Percentiles rank a stretch among this genome's conserved stretches.
Evolutionary conservation across 2,329 filamentous ascomycete species (phyloP).

Genomic region (Verticillium alfalfae): DNA sequence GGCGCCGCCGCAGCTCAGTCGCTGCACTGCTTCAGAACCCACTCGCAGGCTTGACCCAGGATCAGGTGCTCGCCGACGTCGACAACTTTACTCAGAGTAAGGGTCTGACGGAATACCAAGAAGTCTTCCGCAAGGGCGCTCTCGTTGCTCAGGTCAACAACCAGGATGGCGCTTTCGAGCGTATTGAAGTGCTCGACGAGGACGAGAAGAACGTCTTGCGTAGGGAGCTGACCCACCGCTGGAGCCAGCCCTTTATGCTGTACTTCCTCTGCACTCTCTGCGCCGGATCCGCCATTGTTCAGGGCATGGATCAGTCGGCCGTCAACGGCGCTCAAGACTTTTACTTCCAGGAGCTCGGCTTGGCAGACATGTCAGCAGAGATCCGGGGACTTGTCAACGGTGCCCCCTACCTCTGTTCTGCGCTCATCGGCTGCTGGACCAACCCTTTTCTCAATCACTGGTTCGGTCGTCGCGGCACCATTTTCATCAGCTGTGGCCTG

Average conservation of each 20-base stretch:
- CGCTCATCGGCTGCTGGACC: slow-evolving; percentile 26
- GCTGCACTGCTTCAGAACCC: slow-evolving; percentile 24
- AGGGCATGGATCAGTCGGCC: slow-evolving; percentile 62
- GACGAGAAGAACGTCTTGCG: slow-evolving; percentile 21
- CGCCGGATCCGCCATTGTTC: slow-evolving; percentile 48
- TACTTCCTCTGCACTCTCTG: slow-evolving; percentile 29
- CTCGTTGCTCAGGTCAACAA: slow-evolving; percentile 43
- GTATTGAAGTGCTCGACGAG: slow-evolving; percentile 17
- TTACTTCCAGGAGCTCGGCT: slow-evolving; percentile 28
- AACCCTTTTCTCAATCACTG: slow-evolving; percentile 47
- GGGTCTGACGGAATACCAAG: slow-evolving; percentile 25
- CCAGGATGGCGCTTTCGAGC: slow-evolving; percentile 19
- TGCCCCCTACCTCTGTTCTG: slow-evolving; percentile 49
- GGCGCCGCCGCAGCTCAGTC: slow-evolving; percentile 10
- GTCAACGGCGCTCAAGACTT: slow-evolving; percentile 54
- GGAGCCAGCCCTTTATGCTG: slow-evolving; percentile 24
- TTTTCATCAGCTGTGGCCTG: slow-evolving; percentile 55
- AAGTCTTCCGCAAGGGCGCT: slow-evolving; percentile 46
- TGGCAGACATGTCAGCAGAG: slow-evolving; percentile 28
- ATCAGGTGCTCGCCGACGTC: slow-evolving; percentile 25
- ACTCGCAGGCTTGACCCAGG: slow-evolving; percentile 18
- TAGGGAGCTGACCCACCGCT: slow-evolving; percentile 21
- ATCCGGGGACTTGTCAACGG: slow-evolving; percentile 51
- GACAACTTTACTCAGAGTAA: slow-evolving; percentile 26
- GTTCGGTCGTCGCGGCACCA: slow-evolving; percentile 59